A percentile compares a stretch with the other conserved stretches of the same genome.
Evolutionary conservation across 2,329 filamentous ascomycete species (phyloP).

Genomic region (Hymenoscyphus albidus): DNA sequence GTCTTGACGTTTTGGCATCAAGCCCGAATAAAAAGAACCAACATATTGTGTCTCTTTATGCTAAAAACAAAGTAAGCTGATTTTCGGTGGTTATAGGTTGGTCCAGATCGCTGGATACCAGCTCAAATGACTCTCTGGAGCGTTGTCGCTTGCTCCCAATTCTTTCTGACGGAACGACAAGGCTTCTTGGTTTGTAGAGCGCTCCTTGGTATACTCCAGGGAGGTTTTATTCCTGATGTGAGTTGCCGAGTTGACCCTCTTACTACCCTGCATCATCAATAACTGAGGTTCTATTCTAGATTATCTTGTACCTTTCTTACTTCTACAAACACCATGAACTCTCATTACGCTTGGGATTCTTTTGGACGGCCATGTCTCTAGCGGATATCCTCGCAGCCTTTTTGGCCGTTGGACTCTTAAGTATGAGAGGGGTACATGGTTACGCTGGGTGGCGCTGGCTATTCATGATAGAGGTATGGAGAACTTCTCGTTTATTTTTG

Average conservation of each 20-base stretch:
- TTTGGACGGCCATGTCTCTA: slow-evolving; percentile 57
- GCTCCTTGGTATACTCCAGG: slow-evolving; percentile 30
- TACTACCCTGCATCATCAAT: neutral
- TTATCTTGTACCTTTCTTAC: slow-evolving; percentile 62
- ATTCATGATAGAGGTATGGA: slow-evolving; percentile 39
- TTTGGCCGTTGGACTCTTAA: slow-evolving; percentile 52
- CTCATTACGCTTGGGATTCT: slow-evolving; percentile 61
- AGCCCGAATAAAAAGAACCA: too few relatives aligned
- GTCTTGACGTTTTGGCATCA: neutral
- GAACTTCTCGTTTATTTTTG: slow-evolving; percentile 20
- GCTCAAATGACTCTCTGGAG: slow-evolving; percentile 51
- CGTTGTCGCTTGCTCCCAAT: slow-evolving; percentile 50
- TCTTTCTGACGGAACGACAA: slow-evolving; percentile 35
- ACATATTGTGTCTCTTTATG: neutral
- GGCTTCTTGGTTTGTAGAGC: slow-evolving; percentile 35
- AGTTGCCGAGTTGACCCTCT: slow-evolving; percentile 34
- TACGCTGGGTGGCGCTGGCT: slow-evolving; percentile 57
- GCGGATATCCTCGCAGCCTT: slow-evolving; percentile 52
- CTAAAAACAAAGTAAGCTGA: neutral
- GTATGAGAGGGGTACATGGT: slow-evolving; percentile 48
- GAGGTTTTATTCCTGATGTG: slow-evolving; percentile 58
- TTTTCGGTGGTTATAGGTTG: slow-evolving; percentile 21
- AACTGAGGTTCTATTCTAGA: slow-evolving; percentile 20
- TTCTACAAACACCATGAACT: slow-evolving; percentile 67
- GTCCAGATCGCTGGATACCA: slow-evolving; percentile 49